phyloP scores from a whole-genome alignment of 164 flowering plant genomes.

The grape (Vitis vinifera) region DNA sequence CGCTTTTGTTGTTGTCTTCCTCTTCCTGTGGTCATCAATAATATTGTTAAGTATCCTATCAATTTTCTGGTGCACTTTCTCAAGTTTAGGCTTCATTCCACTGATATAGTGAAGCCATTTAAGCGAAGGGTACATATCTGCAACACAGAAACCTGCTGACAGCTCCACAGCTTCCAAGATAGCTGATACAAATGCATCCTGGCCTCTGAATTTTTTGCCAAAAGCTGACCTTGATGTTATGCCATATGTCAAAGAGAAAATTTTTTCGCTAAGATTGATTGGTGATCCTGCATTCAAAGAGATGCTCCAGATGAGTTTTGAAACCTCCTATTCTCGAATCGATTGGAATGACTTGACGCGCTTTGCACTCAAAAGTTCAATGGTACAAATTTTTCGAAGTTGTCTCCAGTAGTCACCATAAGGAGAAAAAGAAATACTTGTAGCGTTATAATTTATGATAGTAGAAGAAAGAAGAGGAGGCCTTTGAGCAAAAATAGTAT shows the following conservation, averaged over 20 bases:
- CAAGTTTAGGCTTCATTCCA: slow-evolving; percentile 15
- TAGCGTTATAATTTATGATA: slow-evolving; percentile 8
- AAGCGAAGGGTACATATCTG: slow-evolving; percentile 27
- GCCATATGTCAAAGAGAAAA: not conserved
- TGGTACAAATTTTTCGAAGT: slow-evolving; percentile 20
- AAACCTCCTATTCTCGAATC: slow-evolving; percentile 22
- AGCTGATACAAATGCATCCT: slow-evolving; percentile 7
- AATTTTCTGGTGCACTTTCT: slow-evolving; percentile 7
- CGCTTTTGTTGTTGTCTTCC: not conserved
- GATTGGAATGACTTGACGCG: slow-evolving; percentile 18
- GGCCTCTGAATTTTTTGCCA: slow-evolving; percentile 14
- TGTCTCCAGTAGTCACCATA: slow-evolving; percentile 33
- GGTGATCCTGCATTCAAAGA: not conserved
- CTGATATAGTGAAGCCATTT: slow-evolving; percentile 11
- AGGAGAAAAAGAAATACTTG: slow-evolving; percentile 17
- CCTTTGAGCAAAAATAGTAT: slow-evolving; percentile 12
- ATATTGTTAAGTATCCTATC: slow-evolving; percentile 22
- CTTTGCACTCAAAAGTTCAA: slow-evolving; percentile 24
- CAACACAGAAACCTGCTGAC: slow-evolving; percentile 18
- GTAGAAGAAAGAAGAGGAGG: slow-evolving; percentile 5
- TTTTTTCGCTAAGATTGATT: slow-evolving; percentile 3
- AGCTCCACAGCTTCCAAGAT: slow-evolving; percentile 2
- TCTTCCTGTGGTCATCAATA: slow-evolving; percentile 19
- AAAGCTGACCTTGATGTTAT: slow-evolving; percentile 15
- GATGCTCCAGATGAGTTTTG: slow-evolving; percentile 5